Evolutionary conservation across 2,329 filamentous ascomycete species (phyloP).

Genomic region (Neoscytalidium dimidiatum): DNA sequence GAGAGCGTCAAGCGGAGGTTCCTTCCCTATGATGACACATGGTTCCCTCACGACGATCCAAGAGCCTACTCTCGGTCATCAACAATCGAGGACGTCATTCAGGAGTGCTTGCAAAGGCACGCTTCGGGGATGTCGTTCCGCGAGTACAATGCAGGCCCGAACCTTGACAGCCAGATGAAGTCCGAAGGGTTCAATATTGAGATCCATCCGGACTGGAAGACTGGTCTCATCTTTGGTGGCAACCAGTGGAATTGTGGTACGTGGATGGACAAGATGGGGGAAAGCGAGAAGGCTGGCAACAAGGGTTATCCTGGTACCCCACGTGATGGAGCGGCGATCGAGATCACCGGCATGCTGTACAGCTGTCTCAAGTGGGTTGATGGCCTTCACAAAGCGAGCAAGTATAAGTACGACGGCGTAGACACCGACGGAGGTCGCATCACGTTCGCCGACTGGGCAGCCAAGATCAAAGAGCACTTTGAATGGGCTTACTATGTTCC

Average conservation of each 20-base stretch:
- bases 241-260: slow-evolving; percentile 95
- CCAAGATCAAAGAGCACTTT: slow-evolving; percentile 79
- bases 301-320: slow-evolving; percentile 97
- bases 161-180: slow-evolving; percentile 90
- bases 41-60: slow-evolving; percentile 79
- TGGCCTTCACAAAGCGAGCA: slow-evolving; percentile 64
- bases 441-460: slow-evolving; percentile 76
- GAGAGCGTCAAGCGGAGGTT: slow-evolving; percentile 82
- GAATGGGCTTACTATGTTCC: slow-evolving; percentile 92
- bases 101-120: slow-evolving; percentile 90
- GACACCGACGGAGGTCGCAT: slow-evolving; percentile 66
- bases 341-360: slow-evolving; percentile 92
- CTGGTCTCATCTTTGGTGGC: slow-evolving; percentile 89
- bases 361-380: slow-evolving; percentile 83
- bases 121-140: slow-evolving; percentile 88
- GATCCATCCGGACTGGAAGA: slow-evolving; percentile 87
- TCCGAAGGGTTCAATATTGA: slow-evolving; percentile 90
- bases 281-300: slow-evolving; percentile 84
- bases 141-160: slow-evolving; percentile 88
- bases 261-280: slow-evolving; percentile 99
- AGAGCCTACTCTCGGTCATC: slow-evolving; percentile 84
- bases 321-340: slow-evolving; percentile 89
- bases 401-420: slow-evolving; percentile 74
- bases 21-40: slow-evolving; percentile 92
- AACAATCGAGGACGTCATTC: slow-evolving; percentile 84